Base-by-base conservation (phyloP, 768 basidiomycete species). In the Calocera cornea region DNA sequence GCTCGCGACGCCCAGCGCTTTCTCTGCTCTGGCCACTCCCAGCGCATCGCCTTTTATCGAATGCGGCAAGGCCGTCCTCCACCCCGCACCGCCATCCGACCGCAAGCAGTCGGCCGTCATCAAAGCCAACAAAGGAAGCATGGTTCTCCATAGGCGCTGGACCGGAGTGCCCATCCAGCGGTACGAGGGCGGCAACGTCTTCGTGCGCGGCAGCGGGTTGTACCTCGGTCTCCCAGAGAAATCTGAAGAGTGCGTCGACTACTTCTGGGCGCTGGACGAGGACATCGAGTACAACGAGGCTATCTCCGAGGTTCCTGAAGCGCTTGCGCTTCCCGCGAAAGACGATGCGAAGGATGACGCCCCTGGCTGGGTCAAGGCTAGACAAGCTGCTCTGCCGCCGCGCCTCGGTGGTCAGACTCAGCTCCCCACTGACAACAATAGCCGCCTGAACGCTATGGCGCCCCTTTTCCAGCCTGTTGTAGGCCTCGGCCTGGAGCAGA, bases 181-280 rank as follows among this genome's bases (percentile, higher is more conserved):
- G 54, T 60, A 60, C 54, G 54, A 60, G 31, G 54, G 54, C 14
- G 54, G 54, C 24, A 60, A 60, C 54, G 54, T 60, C 54, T 60
- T 29, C 31, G 54, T 60, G 27, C 54, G 54, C 54, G 54, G 54
- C 31, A 60, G 54, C 31, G 54, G 54, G 27, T 19, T 60, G 54
- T 60, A 60, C 54, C 54, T 60, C 31, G 54, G 54, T 2, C 54
- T 60, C 10, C 54, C 54, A 31, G 54, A 60, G 54, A 60, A 60
- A 10, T 16, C 31, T 11, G 27, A 27, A 10, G 54, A 60, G 3
- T 33, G 54, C 54, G 54, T 60, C 54, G 54, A 60, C 31, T 60
- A 60, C 31, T 60, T 16, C 31, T 60, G 54, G 54, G 19, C 54
- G 11, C 31, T 60, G 27, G 54, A 60, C 2, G 54, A 60, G 24